Percentiles rank a stretch among this genome's conserved stretches.
These are phyloP conservation scores for Hyphopichia pseudoburtonii DNA, from an alignment of 1,139 yeast species.

Conservation along the genomic window DNA sequence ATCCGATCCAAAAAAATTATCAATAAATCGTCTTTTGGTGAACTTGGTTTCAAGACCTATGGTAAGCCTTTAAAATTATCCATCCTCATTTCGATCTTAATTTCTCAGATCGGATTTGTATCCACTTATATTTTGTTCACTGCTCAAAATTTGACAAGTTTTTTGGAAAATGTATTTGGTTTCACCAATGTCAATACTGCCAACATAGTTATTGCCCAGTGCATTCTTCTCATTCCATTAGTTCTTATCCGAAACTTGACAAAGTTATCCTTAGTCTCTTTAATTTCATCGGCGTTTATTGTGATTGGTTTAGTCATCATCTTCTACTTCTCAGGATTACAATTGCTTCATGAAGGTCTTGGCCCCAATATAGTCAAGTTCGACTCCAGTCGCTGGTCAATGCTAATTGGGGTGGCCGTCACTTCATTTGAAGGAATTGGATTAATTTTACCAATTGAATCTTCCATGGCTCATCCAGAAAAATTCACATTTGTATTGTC, in stretches of 20 bases:
- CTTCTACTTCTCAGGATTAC: slow-evolving; percentile 53
- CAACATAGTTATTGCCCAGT: slow-evolving; percentile 53
- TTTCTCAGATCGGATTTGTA: slow-evolving; percentile 76
- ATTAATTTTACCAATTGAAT: slow-evolving; percentile 71
- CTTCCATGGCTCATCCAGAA: slow-evolving; percentile 72
- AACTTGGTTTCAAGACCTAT: slow-evolving; percentile 62
- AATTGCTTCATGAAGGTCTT: slow-evolving; percentile 45
- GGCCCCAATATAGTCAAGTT: slow-evolving; percentile 51
- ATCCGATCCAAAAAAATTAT: slow-evolving; percentile 57
- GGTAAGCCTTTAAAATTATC: slow-evolving; percentile 60
- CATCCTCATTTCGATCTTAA: slow-evolving; percentile 60
- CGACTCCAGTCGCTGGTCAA: slow-evolving; percentile 64
- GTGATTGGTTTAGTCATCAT: slow-evolving; percentile 64
- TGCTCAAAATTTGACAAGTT: slow-evolving; percentile 61
- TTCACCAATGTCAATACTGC: slow-evolving; percentile 17
- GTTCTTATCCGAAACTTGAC: slow-evolving; percentile 72
- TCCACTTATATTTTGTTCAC: slow-evolving; percentile 76
- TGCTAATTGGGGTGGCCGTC: slow-evolving; percentile 78
- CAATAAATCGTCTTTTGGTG: slow-evolving; percentile 71
- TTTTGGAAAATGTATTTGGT: slow-evolving; percentile 16
- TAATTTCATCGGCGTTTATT: slow-evolving; percentile 66
- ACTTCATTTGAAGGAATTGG: slow-evolving; percentile 85
- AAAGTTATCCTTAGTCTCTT: slow-evolving; percentile 64
- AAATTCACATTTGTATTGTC: slow-evolving; percentile 65
- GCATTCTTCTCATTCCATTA: slow-evolving; percentile 62